Evolutionary conservation across 345 rosid genomes (phyloP).

Genomic region (Populus simonii): DNA sequence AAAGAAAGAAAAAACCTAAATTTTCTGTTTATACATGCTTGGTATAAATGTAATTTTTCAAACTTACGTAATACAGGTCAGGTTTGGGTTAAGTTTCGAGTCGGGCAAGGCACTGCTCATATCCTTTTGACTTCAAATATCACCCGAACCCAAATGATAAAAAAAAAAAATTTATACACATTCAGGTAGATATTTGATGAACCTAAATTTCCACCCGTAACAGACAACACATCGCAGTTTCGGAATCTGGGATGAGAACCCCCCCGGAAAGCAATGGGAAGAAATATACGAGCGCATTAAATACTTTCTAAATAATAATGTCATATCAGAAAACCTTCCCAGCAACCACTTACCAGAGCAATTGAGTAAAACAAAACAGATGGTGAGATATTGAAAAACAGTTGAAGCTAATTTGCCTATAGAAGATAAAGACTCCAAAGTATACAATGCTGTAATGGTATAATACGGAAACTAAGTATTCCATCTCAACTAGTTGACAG

Average conservation of each 20-base stretch:
- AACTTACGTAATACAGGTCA: no score
- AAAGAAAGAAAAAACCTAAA: no score
- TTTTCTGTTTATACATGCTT: no score
- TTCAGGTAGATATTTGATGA: no score
- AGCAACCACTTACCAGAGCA: background rate
- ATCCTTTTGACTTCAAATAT: no score
- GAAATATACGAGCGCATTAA: background rate
- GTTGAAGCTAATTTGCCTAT: background rate
- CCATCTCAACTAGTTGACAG: background rate
- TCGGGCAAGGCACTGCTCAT: no score
- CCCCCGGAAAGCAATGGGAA: background rate
- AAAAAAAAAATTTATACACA: no score
- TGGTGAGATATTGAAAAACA: background rate
- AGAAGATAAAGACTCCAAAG: background rate
- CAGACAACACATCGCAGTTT: background rate
- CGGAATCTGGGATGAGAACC: no score
- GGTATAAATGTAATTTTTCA: no score
- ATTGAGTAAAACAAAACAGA: background rate
- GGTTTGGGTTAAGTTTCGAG: no score
- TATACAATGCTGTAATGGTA: background rate
- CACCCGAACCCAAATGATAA: no score
- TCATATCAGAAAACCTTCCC: background rate
- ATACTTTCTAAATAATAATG: background rate
- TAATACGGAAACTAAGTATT: background rate
- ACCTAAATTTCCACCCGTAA: no score